These are phyloP conservation scores for Globisporangium middletonii DNA, from an alignment of 352 stramenopile species.

Conservation along the genomic window DNA sequence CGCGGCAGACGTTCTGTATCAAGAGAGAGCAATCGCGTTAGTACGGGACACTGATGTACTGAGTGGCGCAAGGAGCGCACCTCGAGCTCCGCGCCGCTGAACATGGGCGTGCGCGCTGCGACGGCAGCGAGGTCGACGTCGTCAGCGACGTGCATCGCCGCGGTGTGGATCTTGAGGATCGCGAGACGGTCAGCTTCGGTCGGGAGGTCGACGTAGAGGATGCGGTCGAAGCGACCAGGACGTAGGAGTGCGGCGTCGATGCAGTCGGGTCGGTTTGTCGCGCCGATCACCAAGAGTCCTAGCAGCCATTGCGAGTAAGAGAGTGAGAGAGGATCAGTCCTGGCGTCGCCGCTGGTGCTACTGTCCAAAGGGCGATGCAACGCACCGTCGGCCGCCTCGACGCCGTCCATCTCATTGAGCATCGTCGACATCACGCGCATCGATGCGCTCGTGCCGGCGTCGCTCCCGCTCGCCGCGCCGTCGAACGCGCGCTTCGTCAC, in stretches of 20 bases:
- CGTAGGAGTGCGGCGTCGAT: conserved; percentile 97
- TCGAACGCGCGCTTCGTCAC: conserved; percentile 78
- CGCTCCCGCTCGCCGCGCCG: conserved; percentile 18
- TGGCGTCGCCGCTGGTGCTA: not conserved
- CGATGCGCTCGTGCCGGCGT: conserved; percentile 52
- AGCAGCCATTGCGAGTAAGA: not conserved
- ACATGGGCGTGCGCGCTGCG: conserved; percentile 45
- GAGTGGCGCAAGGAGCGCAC: conserved; percentile 19
- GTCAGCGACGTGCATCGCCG: conserved; percentile 43
- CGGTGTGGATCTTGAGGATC: conserved; percentile 79
- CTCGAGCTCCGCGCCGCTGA: conserved; percentile 87
- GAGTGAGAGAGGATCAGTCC: not conserved
- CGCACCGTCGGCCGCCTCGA: conserved; percentile 89
- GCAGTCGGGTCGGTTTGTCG: conserved; percentile 96
- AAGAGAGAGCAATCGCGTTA: conserved; percentile 10
- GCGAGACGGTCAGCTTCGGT: conserved; percentile 36
- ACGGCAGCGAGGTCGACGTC: conserved; percentile 65
- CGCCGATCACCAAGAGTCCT: conserved; percentile 94
- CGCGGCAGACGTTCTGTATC: conserved; percentile 77
- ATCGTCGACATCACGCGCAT: conserved; percentile 95
- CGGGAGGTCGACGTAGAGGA: conserved; percentile 94
- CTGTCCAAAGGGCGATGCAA: not conserved
- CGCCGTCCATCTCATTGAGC: conserved; percentile 97
- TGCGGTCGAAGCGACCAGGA: conserved; percentile 94
- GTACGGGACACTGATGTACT: not conserved